Percentiles rank a stretch among this genome's conserved stretches.
phyloP scores from a whole-genome alignment of 345 rosid genomes.

The Atalantia buxifolia region DNA sequence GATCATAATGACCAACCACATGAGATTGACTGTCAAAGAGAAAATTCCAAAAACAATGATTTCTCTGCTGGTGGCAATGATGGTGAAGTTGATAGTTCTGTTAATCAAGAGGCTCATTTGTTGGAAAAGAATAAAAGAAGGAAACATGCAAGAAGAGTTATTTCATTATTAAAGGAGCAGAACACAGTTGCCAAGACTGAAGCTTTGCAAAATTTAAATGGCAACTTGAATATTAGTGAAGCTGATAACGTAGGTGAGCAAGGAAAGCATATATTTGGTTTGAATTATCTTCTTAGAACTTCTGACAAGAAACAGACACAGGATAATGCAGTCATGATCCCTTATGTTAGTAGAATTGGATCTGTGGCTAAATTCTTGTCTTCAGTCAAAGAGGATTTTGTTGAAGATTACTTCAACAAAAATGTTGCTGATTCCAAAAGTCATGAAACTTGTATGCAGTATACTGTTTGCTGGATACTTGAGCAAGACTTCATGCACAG shows the following conservation, averaged over 20 bases:
- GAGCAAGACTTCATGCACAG: slow-evolving; percentile 53
- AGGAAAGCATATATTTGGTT: slow-evolving; percentile 4
- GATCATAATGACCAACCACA: slow-evolving; percentile 18
- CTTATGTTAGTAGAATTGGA: slow-evolving; percentile 17
- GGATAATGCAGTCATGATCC: not conserved
- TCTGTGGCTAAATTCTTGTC: slow-evolving; percentile 28
- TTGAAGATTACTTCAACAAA: slow-evolving; percentile 53
- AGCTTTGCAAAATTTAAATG: slow-evolving; percentile 35
- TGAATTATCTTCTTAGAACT: slow-evolving; percentile 18
- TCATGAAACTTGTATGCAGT: slow-evolving; percentile 58
- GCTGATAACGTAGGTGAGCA: slow-evolving; percentile 25
- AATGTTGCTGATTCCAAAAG: slow-evolving; percentile 54
- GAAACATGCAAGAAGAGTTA: slow-evolving; percentile 54
- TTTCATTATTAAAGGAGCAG: slow-evolving; percentile 47
- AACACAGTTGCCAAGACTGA: slow-evolving; percentile 26
- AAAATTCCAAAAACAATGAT: slow-evolving; percentile 34
- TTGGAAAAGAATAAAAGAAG: slow-evolving; percentile 49
- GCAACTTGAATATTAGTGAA: slow-evolving; percentile 29
- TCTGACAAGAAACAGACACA: slow-evolving; percentile 20
- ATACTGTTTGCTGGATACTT: slow-evolving; percentile 61
- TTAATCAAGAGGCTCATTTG: slow-evolving; percentile 41
- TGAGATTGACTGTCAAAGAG: slow-evolving; percentile 23
- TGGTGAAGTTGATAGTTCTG: slow-evolving; percentile 36
- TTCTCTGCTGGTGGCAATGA: slow-evolving; percentile 29
- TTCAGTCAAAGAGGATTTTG: slow-evolving; percentile 43